Base-by-base conservation (phyloP, 1,284 basidiomycete genomes). In the Spongiforma sp. region DNA sequence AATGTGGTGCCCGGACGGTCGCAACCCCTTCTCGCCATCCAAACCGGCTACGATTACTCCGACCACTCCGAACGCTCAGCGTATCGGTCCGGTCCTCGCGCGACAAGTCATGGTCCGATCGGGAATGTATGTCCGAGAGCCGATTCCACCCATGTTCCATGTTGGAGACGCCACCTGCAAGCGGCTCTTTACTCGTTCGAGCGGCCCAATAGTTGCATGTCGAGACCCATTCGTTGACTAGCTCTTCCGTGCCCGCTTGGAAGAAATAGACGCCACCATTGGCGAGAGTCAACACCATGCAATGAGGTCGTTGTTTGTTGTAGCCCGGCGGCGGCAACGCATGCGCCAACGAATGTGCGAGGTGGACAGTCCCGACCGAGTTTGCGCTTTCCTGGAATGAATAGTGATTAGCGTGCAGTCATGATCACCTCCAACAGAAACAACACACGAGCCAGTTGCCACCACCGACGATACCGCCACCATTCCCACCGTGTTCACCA, bases 201-300 rank as follows among this genome's bases (percentile, higher is more conserved):
- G 97, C 97, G 0, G 97, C 95, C 96, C 96, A 99, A 77, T 99
- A 99, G 80, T 99, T 99, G 86, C 96, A 99, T 0, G 97, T 98
- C 37, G 93, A 91, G 11, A 98, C 96, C 97, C 97, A 99, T 77
- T 99, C 97, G 73, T 94, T 93, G 43, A 98, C 95, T 24, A 99
- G 86, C 70, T 98, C 96, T 73, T 98, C 96, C 3, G 97, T 99
- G 2, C 97, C 97, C 0, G 97, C 95, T 79, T 99, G 96, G 84
- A 98, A 98, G 82, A 98, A 96, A 79, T 92, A 96, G 21, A 95
- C 93, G 9, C 90, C 94, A 26, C 96, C 96, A 67, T 88, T 89
- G 1, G 96, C 84, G 53, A 97, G 83, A 0, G 95, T 96, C 48
- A 99, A 81, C n/a, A 95, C 95, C 88, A 99, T 97, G 76, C 96